A percentile compares a stretch with the other conserved stretches of the same genome.
Conservation (phyloP, 2,329 filamentous ascomycete species). For the Xylaria sp. region DNA sequence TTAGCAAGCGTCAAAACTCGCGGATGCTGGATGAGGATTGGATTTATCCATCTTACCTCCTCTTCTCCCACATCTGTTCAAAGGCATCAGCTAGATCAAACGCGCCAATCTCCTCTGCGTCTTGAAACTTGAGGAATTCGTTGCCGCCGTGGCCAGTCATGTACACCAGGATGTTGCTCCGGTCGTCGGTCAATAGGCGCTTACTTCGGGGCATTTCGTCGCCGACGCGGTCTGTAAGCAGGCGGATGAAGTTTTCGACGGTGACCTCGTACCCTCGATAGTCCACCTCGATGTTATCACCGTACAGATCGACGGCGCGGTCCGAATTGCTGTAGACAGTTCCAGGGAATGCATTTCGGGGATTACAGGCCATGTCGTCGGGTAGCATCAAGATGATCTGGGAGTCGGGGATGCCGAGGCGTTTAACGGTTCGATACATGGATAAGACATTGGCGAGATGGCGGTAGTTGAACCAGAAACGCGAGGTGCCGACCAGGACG, state of each 20-base stretch:
- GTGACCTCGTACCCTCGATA: conserved; percentile 98
- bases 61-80: conserved; percentile 99
- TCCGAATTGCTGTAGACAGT: conserved; percentile 99
- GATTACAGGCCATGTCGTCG: conserved; percentile 99
- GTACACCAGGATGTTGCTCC: conserved; percentile 96
- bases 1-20: background rate
- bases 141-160: conserved; percentile 99
- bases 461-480: conserved; percentile 99
- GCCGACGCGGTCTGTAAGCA: conserved; percentile 91
- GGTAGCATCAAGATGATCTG: conserved; percentile 99
- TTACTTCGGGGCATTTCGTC: conserved; percentile 96
- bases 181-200: conserved; percentile 88
- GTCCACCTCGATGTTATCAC: conserved; percentile 98
- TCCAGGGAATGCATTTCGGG: conserved; percentile 95
- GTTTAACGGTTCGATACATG: conserved; percentile 96
- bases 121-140: conserved; percentile 98
- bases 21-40: background rate
- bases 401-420: conserved; percentile 94
- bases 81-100: conserved; percentile 97
- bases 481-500: conserved; percentile 95
- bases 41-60: conserved; percentile 61
- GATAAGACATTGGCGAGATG: conserved; percentile 98
- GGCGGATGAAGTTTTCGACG: conserved; percentile 96
- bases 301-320: conserved; percentile 92
- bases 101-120: conserved; percentile 94